Conservation (phyloP, 176 grass and related monocot genomes). For the Oryza officinalis region DNA sequence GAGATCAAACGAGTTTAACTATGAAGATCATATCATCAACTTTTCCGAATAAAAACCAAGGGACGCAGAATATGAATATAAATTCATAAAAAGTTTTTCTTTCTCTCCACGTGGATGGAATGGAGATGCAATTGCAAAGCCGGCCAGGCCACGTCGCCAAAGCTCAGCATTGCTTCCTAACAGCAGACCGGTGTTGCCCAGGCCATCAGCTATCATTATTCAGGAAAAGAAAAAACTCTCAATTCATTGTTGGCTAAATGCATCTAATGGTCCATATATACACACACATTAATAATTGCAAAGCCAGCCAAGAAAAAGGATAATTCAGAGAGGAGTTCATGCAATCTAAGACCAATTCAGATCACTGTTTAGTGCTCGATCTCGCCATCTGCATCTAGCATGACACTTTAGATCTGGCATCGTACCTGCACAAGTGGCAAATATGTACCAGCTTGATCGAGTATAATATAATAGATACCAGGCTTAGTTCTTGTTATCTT, state of each 20-base stretch:
- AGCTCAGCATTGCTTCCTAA: neutral
- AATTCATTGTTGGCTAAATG: neutral
- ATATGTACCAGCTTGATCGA: slow-evolving; percentile 6
- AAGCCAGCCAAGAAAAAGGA: neutral
- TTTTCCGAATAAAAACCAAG: too few species aligned
- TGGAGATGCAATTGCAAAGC: neutral
- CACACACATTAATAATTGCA: neutral
- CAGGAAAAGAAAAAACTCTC: neutral
- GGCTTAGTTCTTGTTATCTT: neutral
- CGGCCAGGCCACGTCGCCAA: slow-evolving; percentile 2
- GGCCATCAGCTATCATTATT: neutral
- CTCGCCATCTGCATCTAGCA: neutral
- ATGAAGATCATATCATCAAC: too few species aligned
- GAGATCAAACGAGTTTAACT: too few species aligned
- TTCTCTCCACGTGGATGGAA: neutral
- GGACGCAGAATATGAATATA: too few species aligned
- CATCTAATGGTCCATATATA: neutral
- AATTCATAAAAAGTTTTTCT: too few species aligned
- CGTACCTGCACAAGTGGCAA: slow-evolving; percentile 29
- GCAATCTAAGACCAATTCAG: neutral
- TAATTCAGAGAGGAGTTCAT: neutral
- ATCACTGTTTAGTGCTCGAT: neutral
- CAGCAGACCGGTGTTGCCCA: neutral
- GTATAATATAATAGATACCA: neutral
- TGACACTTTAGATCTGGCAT: neutral